These are phyloP conservation scores for Russula vinacea DNA, from an alignment of 768 basidiomycete genomes.

Conservation along the genomic window DNA sequence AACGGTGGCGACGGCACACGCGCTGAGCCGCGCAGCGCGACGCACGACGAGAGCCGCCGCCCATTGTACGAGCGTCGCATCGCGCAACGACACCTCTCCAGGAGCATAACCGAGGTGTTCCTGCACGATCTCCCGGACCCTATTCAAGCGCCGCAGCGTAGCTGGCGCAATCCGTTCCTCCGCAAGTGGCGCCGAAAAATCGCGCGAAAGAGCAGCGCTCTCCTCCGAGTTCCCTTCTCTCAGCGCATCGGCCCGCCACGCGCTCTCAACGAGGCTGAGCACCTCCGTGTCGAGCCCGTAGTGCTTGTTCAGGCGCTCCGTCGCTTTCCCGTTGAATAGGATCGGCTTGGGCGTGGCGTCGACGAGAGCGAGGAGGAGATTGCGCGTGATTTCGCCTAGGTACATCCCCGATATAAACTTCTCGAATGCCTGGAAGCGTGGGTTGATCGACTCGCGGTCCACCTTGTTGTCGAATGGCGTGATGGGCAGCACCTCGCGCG, in stretches of 20 bases:
- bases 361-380: conserved; percentile 76
- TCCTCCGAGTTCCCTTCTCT: background rate
- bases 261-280: conserved; percentile 77
- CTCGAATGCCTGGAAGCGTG: conserved; percentile 88
- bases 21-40: conserved; percentile 81
- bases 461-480: conserved; percentile 90
- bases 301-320: conserved; percentile 72
- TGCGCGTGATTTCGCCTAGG: conserved; percentile 89
- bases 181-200: conserved; percentile 23
- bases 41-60: conserved; percentile 72
- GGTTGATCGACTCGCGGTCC: conserved; percentile 93
- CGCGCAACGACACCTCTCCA: conserved; percentile 47
- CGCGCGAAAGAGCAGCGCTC: conserved; percentile 4
- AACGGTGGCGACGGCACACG: conserved; percentile 81
- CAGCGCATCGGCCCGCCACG: conserved; percentile 53
- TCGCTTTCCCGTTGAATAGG: conserved; percentile 79
- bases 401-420: conserved; percentile 99
- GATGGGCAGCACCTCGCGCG: conserved; percentile 78
- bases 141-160: conserved; percentile 44
- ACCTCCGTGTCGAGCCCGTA: conserved; percentile 96
- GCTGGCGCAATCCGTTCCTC: conserved; percentile 22
- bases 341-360: conserved; percentile 68
- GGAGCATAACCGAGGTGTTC: conserved; percentile 57
- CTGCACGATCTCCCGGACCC: conserved; percentile 58
- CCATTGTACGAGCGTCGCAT: conserved; percentile 74